These are phyloP conservation scores for Penicillium paradoxum DNA, from an alignment of 495 filamentous ascomycete species.

Conservation along the genomic window DNA sequence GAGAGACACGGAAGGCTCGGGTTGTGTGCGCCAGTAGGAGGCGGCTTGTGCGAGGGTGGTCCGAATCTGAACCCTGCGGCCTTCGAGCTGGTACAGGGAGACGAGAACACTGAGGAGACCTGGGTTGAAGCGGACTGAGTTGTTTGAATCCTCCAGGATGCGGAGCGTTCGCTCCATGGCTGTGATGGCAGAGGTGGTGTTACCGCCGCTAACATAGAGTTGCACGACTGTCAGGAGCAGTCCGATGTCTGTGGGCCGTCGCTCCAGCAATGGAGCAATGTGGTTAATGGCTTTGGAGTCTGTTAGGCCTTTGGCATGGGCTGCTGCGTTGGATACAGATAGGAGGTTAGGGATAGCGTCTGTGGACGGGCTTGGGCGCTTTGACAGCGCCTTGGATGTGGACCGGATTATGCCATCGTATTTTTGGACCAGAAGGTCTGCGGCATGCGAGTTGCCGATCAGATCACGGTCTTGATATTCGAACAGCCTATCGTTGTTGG, in stretches of 20 bases:
- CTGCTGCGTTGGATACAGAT: conserved; percentile 77
- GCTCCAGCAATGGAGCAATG: conserved; percentile 69
- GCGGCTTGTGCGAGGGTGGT: conserved; percentile 74
- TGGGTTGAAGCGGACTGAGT: conserved; percentile 72
- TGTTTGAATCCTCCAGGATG: conserved; percentile 64
- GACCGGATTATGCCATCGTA: conserved; percentile 64
- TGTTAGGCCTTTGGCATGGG: conserved; percentile 57
- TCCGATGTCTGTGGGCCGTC: conserved; percentile 76
- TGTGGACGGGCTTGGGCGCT: conserved; percentile 48
- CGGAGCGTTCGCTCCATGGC: conserved; percentile 71
- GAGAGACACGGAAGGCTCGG: conserved; percentile 52
- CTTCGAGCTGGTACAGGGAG: conserved; percentile 72
- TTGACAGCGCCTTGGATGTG: conserved; percentile 54
- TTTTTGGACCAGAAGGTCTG: conserved; percentile 77
- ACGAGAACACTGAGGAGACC: conserved; percentile 81
- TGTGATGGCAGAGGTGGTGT: conserved; percentile 68
- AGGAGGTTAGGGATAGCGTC: conserved; percentile 57
- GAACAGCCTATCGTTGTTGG: conserved; percentile 69
- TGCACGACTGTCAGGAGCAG: conserved; percentile 79
- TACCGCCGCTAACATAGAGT: conserved; percentile 70
- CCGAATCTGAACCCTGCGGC: conserved; percentile 68
- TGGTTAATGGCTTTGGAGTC: conserved; percentile 67
- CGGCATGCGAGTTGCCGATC: conserved; percentile 60
- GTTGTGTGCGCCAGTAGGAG: conserved; percentile 64
- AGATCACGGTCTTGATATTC: conserved; percentile 67